A percentile compares a stretch with the other conserved stretches of the same genome.
Conservation (phyloP, 2,329 filamentous ascomycete genomes). For the Paecilomyces dactylethromorphus region DNA sequence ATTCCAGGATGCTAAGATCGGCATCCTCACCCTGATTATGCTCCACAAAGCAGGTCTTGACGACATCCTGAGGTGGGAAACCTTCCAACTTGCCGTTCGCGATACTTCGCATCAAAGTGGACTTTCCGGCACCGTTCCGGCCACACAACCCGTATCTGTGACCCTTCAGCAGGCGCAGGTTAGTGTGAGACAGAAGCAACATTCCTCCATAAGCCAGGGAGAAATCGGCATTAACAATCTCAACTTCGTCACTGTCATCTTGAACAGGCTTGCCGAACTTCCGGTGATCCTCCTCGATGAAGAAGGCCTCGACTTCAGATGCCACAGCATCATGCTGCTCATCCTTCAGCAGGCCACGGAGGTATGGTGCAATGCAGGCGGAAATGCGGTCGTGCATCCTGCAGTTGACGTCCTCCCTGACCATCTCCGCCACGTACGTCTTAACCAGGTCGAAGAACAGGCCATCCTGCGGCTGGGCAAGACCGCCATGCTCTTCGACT, state of each 20-base stretch:
- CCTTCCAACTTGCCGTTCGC: constrained; percentile 93
- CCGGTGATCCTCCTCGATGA: constrained; percentile 75
- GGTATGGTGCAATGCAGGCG: constrained; percentile 64
- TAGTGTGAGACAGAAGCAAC: constrained; percentile 93
- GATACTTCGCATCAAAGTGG: constrained; percentile 97
- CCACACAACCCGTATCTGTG: constrained; percentile 96
- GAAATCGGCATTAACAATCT: constrained; percentile 97
- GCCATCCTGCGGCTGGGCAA: constrained; percentile 56
- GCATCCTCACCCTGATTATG: constrained; percentile 99
- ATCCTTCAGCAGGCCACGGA: constrained; percentile 62
- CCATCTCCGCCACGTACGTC: constrained; percentile 73
- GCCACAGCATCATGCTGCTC: constrained; percentile 60
- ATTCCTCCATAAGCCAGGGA: constrained; percentile 97
- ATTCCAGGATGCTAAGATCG: constrained; percentile 91
- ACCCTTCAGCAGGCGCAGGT: constrained; percentile 87
- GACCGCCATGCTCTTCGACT: constrained; percentile 62
- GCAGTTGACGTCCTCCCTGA: constrained; percentile 80
- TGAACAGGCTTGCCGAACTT: constrained; percentile 78
- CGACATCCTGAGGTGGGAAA: constrained; percentile 84
- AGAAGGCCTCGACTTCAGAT: constrained; percentile 68
- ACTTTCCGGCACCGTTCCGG: constrained; percentile 95
- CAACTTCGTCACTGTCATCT: constrained; percentile 84
- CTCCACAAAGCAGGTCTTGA: constrained; percentile 96
- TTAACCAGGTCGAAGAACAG: constrained; percentile 61
- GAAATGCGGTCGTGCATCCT: constrained; percentile 70